Evolutionary conservation across 192 early-diverging fungal species (phyloP).

Genomic region (Backusella macrospora): DNA sequence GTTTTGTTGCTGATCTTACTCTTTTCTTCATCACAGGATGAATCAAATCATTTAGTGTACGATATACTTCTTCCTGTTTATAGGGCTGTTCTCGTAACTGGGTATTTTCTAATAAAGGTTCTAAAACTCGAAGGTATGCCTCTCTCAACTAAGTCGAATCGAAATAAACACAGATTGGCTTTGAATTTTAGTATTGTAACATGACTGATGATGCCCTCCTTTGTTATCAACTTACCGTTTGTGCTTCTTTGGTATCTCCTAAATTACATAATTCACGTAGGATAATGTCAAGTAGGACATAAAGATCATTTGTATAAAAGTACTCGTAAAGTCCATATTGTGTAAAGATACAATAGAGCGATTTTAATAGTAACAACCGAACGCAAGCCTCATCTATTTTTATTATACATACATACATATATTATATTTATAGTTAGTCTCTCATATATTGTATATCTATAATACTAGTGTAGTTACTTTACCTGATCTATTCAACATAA

Average conservation of each 20-base stretch:
- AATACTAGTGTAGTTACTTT: constrained; percentile 26
- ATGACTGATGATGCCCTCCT: not conserved
- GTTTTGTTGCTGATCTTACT: constrained; percentile 46
- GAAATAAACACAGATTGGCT: too few species aligned
- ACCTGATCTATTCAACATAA: constrained; percentile 92
- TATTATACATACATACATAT: not conserved
- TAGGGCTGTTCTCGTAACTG: constrained; percentile 47
- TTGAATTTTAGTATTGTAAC: not conserved
- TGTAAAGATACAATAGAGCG: constrained; percentile 73
- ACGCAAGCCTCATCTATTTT: constrained; percentile 52
- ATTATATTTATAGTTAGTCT: not conserved
- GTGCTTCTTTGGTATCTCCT: constrained; percentile 34
- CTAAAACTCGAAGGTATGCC: constrained; percentile 70
- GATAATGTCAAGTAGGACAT: constrained; percentile 84
- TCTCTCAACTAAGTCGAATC: constrained; percentile 68
- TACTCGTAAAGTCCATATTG: constrained; percentile 62
- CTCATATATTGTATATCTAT: not conserved
- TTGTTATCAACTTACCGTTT: constrained; percentile 21
- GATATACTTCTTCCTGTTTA: constrained; percentile 55
- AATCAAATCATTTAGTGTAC: constrained; percentile 44
- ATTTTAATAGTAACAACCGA: constrained; percentile 65
- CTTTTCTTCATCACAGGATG: constrained; percentile 38
- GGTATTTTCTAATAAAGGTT: constrained; percentile 69
- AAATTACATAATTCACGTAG: constrained; percentile 82
- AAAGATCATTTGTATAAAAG: constrained; percentile 93